Conservation (phyloP, 139 green algal genomes). For the Desmodesmus armatus region DNA sequence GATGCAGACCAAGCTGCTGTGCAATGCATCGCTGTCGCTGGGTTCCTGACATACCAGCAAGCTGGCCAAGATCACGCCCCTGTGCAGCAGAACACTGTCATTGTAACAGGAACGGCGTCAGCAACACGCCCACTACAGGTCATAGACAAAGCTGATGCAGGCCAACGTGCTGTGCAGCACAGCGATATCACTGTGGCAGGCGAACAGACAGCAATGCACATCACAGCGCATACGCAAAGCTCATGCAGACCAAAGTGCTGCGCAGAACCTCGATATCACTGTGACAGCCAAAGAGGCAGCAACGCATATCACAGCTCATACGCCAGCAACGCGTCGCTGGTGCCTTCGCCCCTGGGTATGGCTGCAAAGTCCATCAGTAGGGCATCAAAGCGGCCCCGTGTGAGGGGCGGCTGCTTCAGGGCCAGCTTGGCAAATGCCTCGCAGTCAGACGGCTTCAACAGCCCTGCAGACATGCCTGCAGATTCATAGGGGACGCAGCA, state of each 20-base stretch:
- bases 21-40: too few relatives aligned
- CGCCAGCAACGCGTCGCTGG: constrained; percentile 72
- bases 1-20: too few relatives aligned
- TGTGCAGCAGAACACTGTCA: too few relatives aligned
- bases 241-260: too few relatives aligned
- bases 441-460: constrained; percentile 32
- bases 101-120: too few relatives aligned
- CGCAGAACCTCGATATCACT: background rate
- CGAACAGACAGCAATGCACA: background rate
- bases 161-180: background rate
- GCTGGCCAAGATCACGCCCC: too few relatives aligned
- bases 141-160: too few relatives aligned
- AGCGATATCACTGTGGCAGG: background rate
- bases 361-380: constrained; percentile 76
- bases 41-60: too few relatives aligned
- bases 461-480: constrained; percentile 42
- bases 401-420: constrained; percentile 55
- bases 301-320: constrained; percentile 72
- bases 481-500: background rate
- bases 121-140: too few relatives aligned
- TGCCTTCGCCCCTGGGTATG: constrained; percentile 70
- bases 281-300: background rate
- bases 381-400: constrained; percentile 66
- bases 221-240: background rate
- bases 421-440: constrained; percentile 47